phyloP scores from a whole-genome alignment of 2,329 filamentous ascomycete species.

The Coniochaeta sp. region DNA sequence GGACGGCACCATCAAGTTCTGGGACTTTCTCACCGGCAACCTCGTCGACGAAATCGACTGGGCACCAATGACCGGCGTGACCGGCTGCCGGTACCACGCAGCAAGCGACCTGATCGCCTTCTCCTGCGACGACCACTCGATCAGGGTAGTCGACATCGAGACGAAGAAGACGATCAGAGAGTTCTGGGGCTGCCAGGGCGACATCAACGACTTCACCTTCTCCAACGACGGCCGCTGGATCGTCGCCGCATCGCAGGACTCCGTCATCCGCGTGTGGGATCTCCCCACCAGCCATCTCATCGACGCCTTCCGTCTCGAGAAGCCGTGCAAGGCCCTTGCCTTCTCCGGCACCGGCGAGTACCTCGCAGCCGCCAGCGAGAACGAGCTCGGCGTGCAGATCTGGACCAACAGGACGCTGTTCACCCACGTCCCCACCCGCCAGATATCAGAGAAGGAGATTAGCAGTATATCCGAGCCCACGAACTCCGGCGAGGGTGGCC shows the following conservation, averaged over 20 bases:
- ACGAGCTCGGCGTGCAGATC: slow-evolving; percentile 79
- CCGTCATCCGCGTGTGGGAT: slow-evolving; percentile 83
- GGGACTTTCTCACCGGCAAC: slow-evolving; percentile 84
- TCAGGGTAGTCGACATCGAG: slow-evolving; percentile 83
- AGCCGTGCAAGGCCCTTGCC: slow-evolving; percentile 73
- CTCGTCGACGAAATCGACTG: slow-evolving; percentile 78
- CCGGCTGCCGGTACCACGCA: slow-evolving; percentile 71
- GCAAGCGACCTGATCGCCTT: slow-evolving; percentile 82
- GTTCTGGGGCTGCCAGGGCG: slow-evolving; percentile 71
- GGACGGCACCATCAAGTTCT: slow-evolving; percentile 95
- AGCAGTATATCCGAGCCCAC: slow-evolving; percentile 61
- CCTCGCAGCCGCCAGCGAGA: slow-evolving; percentile 80
- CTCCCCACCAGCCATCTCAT: slow-evolving; percentile 92
- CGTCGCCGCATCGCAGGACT: slow-evolving; percentile 76
- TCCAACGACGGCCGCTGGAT: slow-evolving; percentile 93
- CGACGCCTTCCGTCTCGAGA: slow-evolving; percentile 76
- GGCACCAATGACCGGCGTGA: slow-evolving; percentile 70
- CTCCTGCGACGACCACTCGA: slow-evolving; percentile 79
- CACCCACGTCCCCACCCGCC: slow-evolving; percentile 76
- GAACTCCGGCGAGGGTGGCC: slow-evolving; percentile 74
- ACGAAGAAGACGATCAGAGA: slow-evolving; percentile 89
- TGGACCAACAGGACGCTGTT: slow-evolving; percentile 96
- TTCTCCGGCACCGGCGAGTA: slow-evolving; percentile 91
- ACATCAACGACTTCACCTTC: slow-evolving; percentile 78
- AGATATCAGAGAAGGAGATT: slow-evolving; percentile 74